Base-by-base conservation (phyloP, 192 early-diverging fungal species). In the Phlyctochytrium bullatum region DNA sequence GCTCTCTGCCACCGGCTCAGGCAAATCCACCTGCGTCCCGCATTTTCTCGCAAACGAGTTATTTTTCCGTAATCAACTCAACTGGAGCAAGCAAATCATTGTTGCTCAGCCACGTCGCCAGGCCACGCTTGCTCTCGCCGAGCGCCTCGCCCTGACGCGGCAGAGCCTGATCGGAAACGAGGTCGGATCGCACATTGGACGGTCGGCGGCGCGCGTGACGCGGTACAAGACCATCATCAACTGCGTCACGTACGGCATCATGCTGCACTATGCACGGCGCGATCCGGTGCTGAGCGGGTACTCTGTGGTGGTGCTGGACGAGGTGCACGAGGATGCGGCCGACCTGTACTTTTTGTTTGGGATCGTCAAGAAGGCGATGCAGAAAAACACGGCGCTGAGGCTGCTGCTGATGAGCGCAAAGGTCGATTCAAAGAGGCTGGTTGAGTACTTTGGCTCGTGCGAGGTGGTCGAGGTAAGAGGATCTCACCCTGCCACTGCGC, bases 41-140 rank as follows among this genome's bases (percentile, higher is more conserved):
- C 68, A 73, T 29, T 73, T 73, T 31, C 20, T 73, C 6, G 61
- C 59, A 16, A 74, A 74, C 67, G 63, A 62, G 1, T 61, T 65
- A 16, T 61, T 73, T 34, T 61, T 74, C 36, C 53, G 34, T 32
- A 54, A 34, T 4, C 1, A 68, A 14, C 28, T 59, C n/a, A 29
- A 61, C 23, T 28, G 59, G 1, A 32, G 36, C 24, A 68, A 71
- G 24, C 73, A 20, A 33, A 64, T 76, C 27, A 62, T 76, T 33
- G 75, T 76, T 20, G 72, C 75, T 3, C 75, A 76, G 62, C 75
- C 75, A 2, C 59, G 71, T 12, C 71, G 75, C 17, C 50, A 64
- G 10, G 75, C 75, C n/a, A 71, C 75, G n/a, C 70, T 58, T 3
- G 23, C 68, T 2, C 60, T 76, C 36, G 75, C 75, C 3, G 36